A percentile compares a stretch with the other conserved stretches of the same genome.
phyloP scores from a whole-genome alignment of 305 asterid genomes.

The Fraxinus nigra region DNA sequence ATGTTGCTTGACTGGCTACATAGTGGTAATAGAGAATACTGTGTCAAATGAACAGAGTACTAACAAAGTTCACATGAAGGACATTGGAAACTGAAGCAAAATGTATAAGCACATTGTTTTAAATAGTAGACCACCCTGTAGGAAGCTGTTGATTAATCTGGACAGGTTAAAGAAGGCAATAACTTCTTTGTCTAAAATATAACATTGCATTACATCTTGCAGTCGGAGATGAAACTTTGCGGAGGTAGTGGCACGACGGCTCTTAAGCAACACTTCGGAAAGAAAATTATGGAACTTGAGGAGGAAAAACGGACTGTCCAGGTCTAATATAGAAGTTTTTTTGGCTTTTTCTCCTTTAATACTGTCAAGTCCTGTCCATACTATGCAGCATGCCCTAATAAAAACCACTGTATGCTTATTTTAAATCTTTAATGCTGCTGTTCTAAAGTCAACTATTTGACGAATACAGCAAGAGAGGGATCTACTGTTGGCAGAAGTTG shows the following conservation, averaged over 20 bases:
- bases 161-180: slow-evolving; percentile 7
- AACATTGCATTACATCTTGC: slow-evolving; percentile 31
- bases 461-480: slow-evolving; percentile 80
- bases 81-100: not conserved
- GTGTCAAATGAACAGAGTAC: not conserved
- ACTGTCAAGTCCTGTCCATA: not conserved
- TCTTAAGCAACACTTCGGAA: slow-evolving; percentile 95
- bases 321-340: slow-evolving; percentile 35
- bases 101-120: not conserved
- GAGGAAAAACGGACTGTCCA: slow-evolving; percentile 92
- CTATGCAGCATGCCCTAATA: not conserved
- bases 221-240: slow-evolving; percentile 91
- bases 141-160: not conserved
- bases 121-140: not conserved
- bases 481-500: slow-evolving; percentile 79
- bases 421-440: slow-evolving; percentile 7
- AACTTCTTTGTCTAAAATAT: slow-evolving; percentile 2
- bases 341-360: not conserved
- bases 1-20: not conserved
- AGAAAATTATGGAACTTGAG: slow-evolving; percentile 90
- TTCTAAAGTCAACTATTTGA: slow-evolving; percentile 12
- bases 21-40: not conserved
- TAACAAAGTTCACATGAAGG: not conserved
- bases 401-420: not conserved
- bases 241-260: slow-evolving; percentile 86